Evolutionary conservation across 2,329 filamentous ascomycete genomes (phyloP), one percentile per base, ranked within the genome.

Genomic region (Calonectria ilicicola): DNA sequence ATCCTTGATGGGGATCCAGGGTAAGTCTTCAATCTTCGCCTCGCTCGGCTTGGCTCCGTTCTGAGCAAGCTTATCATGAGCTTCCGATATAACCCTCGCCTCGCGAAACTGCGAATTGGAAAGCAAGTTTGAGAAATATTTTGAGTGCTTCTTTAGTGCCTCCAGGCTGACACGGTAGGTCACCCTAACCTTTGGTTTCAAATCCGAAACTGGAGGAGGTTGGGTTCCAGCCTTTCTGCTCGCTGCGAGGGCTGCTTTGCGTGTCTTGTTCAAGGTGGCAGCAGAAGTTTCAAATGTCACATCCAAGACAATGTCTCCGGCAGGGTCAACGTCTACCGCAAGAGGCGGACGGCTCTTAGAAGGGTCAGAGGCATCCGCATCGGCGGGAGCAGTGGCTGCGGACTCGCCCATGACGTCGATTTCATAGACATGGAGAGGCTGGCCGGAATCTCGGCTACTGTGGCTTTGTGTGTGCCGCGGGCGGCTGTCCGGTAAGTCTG

Each of bases 51-150:
- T 85, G 29, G 89, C 77, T 65, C 88, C 86, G 27, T 83, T 81
- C 10, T 87, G 78, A 3, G 84, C 82, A 19, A 95, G 85, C 4
- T 83, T 81, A 6, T 84, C 85, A 51, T 93, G 87, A 7, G 86
- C 84, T 3, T 85, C 84, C 14, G 86, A 82, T 47, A 95, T 86
- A 42, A 87, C 81, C 60, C 87, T 86, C 9, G 90, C 89, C 84
- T 95, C 93, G 67, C 88, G 85, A 80, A 95, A 94, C 68, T 90
- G 86, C 3, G 86, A 86, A 73, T 92, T 89, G 12, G 90, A 89
- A 2, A 95, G 86, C 19, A 95, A 87, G 69, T 90, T 91, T 68
- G 87, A 87, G 81, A 95, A 95, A 82, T 95, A 95, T 69, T 89
- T 89, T 6, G 93, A 95, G 73, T 90, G 87, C 73, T 86, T 86